phyloP scores from a whole-genome alignment of 2,329 filamentous ascomycete genomes.

The Curvularia sp. region DNA sequence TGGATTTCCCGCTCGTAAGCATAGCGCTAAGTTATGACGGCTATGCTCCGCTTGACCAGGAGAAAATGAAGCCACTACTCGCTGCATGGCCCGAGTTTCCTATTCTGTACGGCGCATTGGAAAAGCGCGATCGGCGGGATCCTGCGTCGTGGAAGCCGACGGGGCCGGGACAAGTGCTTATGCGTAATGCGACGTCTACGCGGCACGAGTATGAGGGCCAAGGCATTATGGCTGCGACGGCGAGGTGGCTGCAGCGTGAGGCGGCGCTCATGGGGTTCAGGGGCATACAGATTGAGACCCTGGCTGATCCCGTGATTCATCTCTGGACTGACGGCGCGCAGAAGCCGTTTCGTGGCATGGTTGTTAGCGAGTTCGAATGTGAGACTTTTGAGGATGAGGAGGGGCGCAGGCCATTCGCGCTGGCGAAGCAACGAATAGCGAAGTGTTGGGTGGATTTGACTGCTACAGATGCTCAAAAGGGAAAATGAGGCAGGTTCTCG shows the following conservation, averaged over 20 bases:
- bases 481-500: not conserved
- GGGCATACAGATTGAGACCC: conserved; percentile 48
- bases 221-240: conserved; percentile 45
- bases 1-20: conserved; percentile 53
- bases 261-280: conserved; percentile 43
- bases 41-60: conserved; percentile 34
- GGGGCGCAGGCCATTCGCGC: conserved; percentile 34
- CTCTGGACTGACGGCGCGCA: conserved; percentile 40
- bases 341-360: conserved; percentile 31
- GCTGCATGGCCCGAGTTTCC: conserved; percentile 35
- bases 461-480: not conserved
- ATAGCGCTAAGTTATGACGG: conserved; percentile 49
- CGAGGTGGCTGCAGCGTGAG: conserved; percentile 51
- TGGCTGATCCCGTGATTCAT: conserved; percentile 41
- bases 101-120: conserved; percentile 32
- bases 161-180: conserved; percentile 40
- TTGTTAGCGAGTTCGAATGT: conserved; percentile 36
- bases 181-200: conserved; percentile 50
- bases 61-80: conserved; percentile 34
- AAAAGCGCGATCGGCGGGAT: conserved; percentile 31
- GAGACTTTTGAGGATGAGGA: conserved; percentile 33
- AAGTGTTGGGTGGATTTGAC: conserved; percentile 40
- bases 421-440: conserved; percentile 31
- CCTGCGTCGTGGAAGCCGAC: conserved; percentile 40
- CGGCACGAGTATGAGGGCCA: conserved; percentile 47